Percentiles rank a stretch among this genome's conserved stretches.
These are phyloP conservation scores for Leccinum subrobustum DNA, from an alignment of 1,284 basidiomycete genomes.

Conservation along the genomic window DNA sequence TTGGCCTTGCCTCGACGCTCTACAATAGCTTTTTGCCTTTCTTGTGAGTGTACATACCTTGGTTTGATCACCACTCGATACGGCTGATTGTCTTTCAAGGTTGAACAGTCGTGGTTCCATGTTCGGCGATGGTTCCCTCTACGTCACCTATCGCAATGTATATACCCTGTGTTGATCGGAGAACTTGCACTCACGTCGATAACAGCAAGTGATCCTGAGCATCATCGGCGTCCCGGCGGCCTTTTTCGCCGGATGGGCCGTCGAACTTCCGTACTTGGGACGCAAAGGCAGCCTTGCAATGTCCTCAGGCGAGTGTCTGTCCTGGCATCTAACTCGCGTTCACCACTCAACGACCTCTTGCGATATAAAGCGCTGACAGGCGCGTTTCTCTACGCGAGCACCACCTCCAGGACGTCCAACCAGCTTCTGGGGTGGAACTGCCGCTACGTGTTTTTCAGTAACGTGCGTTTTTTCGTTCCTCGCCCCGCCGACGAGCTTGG, in stretches of 20 bases:
- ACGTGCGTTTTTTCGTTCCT: conserved; percentile 34
- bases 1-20: conserved; percentile 59
- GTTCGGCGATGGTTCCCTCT: conserved; percentile 49
- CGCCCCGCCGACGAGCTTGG: not conserved
- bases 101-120: conserved; percentile 46
- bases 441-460: conserved; percentile 60
- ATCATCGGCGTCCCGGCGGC: conserved; percentile 68
- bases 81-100: conserved; percentile 26
- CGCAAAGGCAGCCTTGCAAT: conserved; percentile 61
- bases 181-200: not conserved
- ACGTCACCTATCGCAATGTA: conserved; percentile 54
- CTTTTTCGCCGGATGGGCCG: conserved; percentile 59
- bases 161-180: not conserved
- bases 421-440: conserved; percentile 74
- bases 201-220: conserved; percentile 57
- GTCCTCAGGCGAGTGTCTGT: conserved; percentile 43
- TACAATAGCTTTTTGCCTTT: conserved; percentile 60
- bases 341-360: conserved; percentile 31
- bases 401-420: conserved; percentile 60
- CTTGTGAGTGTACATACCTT: conserved; percentile 36
- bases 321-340: not conserved
- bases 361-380: conserved; percentile 56
- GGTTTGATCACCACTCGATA: not conserved
- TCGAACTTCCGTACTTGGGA: conserved; percentile 61
- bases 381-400: conserved; percentile 66